These are phyloP conservation scores for Yamadazyma endophytica DNA, from an alignment of 805 yeast species.

Conservation along the genomic window DNA sequence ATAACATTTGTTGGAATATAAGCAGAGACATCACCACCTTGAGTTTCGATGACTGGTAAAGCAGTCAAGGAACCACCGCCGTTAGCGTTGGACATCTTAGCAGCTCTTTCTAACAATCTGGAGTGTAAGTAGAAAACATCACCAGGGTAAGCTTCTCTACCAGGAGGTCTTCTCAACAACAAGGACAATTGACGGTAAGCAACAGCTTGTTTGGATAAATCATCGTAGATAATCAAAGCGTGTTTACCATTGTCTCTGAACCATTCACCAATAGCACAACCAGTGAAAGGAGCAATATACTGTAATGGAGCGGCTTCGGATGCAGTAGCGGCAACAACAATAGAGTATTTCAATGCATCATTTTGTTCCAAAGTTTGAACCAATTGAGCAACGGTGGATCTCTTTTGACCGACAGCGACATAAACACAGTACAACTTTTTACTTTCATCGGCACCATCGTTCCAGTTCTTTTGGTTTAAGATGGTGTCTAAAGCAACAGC, in stretches of 20 bases:
- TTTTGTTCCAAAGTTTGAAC: conserved; percentile 98
- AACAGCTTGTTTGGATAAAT: conserved; percentile 98
- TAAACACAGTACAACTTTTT: conserved; percentile 99
- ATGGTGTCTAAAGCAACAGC: conserved; percentile 98
- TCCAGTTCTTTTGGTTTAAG: conserved; percentile 99
- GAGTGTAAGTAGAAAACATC: conserved; percentile 95
- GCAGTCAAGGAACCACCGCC: conserved; percentile 97
- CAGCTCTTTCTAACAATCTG: conserved; percentile 94
- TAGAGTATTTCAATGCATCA: conserved; percentile 96
- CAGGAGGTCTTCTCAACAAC: conserved; percentile 95
- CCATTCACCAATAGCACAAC: conserved; percentile 99
- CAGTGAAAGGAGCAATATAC: conserved; percentile 99
- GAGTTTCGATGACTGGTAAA: conserved; percentile 94
- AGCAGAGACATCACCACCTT: conserved; percentile 99
- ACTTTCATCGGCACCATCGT: conserved; percentile 88
- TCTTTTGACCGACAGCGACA: conserved; percentile 99
- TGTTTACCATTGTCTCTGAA: conserved; percentile 99
- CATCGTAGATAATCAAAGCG: conserved; percentile 95
- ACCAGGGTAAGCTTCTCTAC: conserved; percentile 97
- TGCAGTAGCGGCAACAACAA: conserved; percentile 99
- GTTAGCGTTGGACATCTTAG: conserved; percentile 84
- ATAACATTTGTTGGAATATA: conserved; percentile 97
- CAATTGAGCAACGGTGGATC: conserved; percentile 99
- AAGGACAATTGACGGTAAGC: conserved; percentile 99
- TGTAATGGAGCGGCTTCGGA: conserved; percentile 99